phyloP scores from a whole-genome alignment of 345 rosid species.

The Acer saccharum region DNA sequence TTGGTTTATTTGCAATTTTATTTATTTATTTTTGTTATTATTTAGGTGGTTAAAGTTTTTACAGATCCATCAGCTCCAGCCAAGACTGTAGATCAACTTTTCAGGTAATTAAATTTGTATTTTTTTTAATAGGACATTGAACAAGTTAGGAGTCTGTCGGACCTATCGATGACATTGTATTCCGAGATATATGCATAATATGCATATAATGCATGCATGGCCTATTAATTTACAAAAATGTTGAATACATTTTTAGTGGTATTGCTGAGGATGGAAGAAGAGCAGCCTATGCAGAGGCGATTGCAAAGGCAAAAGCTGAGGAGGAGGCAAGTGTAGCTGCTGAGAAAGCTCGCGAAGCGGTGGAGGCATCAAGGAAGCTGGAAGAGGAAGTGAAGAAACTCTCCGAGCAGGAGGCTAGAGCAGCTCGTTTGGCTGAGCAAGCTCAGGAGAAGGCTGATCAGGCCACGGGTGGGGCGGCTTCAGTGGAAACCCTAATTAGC shows the following conservation, averaged over 20 bases:
- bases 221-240: slow-evolving; percentile 4
- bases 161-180: no score
- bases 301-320: slow-evolving; percentile 66
- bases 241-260: slow-evolving; percentile 39
- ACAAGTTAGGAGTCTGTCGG: no score
- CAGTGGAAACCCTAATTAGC: slow-evolving; percentile 49
- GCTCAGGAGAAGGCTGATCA: slow-evolving; percentile 56
- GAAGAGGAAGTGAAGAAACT: slow-evolving; percentile 56
- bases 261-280: slow-evolving; percentile 93
- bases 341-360: slow-evolving; percentile 64
- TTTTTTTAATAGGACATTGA: not conserved
- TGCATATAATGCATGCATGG: not conserved
- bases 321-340: slow-evolving; percentile 62
- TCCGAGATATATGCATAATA: not conserved
- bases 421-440: slow-evolving; percentile 60
- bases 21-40: slow-evolving; percentile 6
- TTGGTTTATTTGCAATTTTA: not conserved
- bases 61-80: slow-evolving; percentile 78
- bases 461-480: slow-evolving; percentile 35
- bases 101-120: slow-evolving; percentile 52
- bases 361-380: slow-evolving; percentile 50
- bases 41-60: slow-evolving; percentile 80
- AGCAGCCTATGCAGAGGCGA: slow-evolving; percentile 61
- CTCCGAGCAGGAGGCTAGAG: slow-evolving; percentile 55
- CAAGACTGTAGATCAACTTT: slow-evolving; percentile 67